These are phyloP conservation scores for Cavenderia fasciculata DNA, from an alignment of 78 protist species.

Conservation along the genomic window DNA sequence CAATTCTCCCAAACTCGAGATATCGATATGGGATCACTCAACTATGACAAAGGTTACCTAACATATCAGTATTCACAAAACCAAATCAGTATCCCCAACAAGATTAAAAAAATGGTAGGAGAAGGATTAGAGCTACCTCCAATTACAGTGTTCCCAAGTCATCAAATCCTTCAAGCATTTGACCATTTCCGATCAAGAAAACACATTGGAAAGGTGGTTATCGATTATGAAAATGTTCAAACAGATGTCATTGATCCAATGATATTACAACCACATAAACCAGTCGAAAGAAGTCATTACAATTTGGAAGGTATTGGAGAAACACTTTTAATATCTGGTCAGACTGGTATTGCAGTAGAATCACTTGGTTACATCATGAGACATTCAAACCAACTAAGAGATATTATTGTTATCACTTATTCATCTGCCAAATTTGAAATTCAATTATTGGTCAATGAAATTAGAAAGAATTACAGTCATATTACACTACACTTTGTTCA, in stretches of 20 bases:
- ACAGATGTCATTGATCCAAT: neutral
- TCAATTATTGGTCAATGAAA: neutral
- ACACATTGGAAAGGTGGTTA: neutral
- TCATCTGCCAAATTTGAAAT: neutral
- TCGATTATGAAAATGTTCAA: neutral
- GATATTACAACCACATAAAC: too few species aligned
- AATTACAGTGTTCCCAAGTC: neutral
- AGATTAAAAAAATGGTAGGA: neutral
- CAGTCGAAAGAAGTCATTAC: neutral
- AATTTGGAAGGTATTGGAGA: neutral
- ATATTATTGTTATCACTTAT: neutral
- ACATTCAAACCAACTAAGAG: neutral
- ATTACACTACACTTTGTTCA: too few species aligned
- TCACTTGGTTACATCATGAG: neutral
- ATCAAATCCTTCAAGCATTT: neutral
- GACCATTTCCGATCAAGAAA: neutral
- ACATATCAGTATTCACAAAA: too few species aligned
- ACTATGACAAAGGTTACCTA: neutral
- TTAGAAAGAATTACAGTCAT: too few species aligned
- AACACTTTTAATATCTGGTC: constrained; percentile 39
- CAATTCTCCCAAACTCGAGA: neutral
- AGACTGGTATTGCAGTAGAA: constrained; percentile 32
- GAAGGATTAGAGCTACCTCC: neutral
- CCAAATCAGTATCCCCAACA: neutral
- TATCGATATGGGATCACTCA: neutral